These are phyloP conservation scores for Achaetomiella virescens DNA, from an alignment of 495 filamentous ascomycete genomes.

Conservation along the genomic window DNA sequence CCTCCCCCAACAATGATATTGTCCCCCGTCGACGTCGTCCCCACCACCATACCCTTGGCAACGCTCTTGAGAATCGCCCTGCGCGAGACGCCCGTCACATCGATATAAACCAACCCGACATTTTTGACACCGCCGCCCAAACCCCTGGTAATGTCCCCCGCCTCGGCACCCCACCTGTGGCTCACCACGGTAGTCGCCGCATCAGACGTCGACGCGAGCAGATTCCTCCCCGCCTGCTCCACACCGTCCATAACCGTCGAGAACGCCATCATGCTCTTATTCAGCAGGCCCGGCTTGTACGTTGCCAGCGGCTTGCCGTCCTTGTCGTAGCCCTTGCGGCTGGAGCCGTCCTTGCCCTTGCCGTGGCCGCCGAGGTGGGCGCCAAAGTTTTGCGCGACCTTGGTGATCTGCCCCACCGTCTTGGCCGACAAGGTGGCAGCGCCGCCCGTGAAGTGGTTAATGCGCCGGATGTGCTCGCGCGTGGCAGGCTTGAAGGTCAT, in stretches of 20 bases:
- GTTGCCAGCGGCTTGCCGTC: constrained; percentile 54
- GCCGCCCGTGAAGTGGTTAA: constrained; percentile 69
- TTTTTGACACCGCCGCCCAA: constrained; percentile 87
- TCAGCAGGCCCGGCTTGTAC: constrained; percentile 86
- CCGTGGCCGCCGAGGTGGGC: constrained; percentile 63
- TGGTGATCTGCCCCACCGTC: constrained; percentile 75
- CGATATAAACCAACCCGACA: constrained; percentile 95
- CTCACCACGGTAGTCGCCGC: constrained; percentile 75
- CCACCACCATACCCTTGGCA: constrained; percentile 97
- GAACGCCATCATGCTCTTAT: constrained; percentile 94
- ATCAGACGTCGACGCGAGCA: constrained; percentile 64
- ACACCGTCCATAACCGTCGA: constrained; percentile 92
- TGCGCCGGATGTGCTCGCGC: constrained; percentile 75
- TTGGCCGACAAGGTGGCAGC: constrained; percentile 76
- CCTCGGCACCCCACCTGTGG: constrained; percentile 80
- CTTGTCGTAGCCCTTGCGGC: constrained; percentile 51
- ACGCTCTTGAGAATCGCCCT: constrained; percentile 85
- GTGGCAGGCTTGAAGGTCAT: constrained; percentile 83
- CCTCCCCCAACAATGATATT: constrained; percentile 78
- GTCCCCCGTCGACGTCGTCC: constrained; percentile 75
- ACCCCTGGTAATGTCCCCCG: constrained; percentile 62
- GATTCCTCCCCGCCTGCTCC: constrained; percentile 69
- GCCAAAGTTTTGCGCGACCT: constrained; percentile 80
- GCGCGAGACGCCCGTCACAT: constrained; percentile 84
- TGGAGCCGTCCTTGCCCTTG: constrained; percentile 43